These are phyloP conservation scores for Lactifluus subvellereus DNA, from an alignment of 768 basidiomycete genomes.

Conservation along the genomic window DNA sequence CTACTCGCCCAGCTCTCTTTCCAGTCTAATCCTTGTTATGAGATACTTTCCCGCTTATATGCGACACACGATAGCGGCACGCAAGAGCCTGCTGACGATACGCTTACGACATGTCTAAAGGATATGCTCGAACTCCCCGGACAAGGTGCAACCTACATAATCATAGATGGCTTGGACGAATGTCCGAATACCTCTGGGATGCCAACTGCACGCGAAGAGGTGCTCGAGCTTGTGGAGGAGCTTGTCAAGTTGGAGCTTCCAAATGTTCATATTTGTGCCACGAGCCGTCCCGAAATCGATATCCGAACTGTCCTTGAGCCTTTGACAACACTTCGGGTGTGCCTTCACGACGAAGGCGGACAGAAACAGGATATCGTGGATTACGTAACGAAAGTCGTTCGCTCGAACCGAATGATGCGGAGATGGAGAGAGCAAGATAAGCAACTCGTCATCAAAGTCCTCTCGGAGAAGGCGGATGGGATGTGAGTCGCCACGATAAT, in stretches of 20 bases:
- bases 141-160: not conserved
- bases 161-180: conserved; percentile 11
- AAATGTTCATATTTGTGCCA: not conserved
- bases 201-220: not conserved
- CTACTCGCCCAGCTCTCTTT: not conserved
- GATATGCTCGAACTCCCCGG: not conserved
- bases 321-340: not conserved
- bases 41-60: not conserved
- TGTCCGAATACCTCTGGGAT: not conserved
- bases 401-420: not conserved
- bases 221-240: not conserved
- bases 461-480: not conserved
- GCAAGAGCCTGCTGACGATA: not conserved
- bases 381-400: not conserved
- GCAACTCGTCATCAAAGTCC: not conserved
- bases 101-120: not conserved
- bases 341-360: not conserved
- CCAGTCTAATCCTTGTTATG: not conserved
- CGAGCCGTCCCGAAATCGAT: conserved; percentile 7
- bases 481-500: not conserved
- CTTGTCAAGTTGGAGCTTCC: not conserved
- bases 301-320: not conserved
- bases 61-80: not conserved
- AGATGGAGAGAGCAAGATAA: not conserved
- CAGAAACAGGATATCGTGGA: not conserved